These are phyloP conservation scores for Melampsora larici-populina DNA, from an alignment of 1,284 basidiomycete species.

Conservation along the genomic window DNA sequence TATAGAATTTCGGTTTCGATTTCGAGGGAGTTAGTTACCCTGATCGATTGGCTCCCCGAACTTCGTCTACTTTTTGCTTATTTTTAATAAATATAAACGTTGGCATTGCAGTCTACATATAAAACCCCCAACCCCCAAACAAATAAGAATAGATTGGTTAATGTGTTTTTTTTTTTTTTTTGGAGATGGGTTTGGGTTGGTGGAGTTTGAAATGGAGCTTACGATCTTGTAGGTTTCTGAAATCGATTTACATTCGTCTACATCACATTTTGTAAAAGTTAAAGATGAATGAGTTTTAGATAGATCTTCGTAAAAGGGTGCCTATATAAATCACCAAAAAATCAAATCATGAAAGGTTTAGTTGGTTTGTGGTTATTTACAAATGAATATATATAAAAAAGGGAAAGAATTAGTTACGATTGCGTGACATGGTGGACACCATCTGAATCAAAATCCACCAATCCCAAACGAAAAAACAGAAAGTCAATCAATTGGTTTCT, in stretches of 20 bases:
- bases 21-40: too few relatives aligned
- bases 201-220: neutral
- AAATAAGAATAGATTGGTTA: neutral
- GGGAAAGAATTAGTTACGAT: constrained; percentile 10
- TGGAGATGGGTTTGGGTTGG: too few relatives aligned
- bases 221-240: constrained; percentile 29
- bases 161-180: neutral
- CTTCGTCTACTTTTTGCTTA: constrained; percentile 20
- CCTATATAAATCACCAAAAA: neutral
- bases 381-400: neutral
- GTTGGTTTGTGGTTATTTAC: neutral
- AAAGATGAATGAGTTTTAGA: constrained; percentile 13
- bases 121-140: neutral
- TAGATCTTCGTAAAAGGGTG: constrained; percentile 26
- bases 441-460: neutral
- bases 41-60: constrained; percentile 26
- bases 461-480: neutral
- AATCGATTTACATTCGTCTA: constrained; percentile 11
- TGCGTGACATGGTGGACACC: constrained; percentile 42
- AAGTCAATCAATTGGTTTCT: neutral
- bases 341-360: neutral
- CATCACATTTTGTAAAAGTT: constrained; percentile 37
- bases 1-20: too few relatives aligned
- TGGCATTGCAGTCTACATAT: constrained; percentile 42
- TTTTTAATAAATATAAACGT: constrained; percentile 28